Evolutionary conservation across 345 rosid genomes (phyloP), one percentile per base, ranked within the genome.

Genomic region (Mercurialis annua): DNA sequence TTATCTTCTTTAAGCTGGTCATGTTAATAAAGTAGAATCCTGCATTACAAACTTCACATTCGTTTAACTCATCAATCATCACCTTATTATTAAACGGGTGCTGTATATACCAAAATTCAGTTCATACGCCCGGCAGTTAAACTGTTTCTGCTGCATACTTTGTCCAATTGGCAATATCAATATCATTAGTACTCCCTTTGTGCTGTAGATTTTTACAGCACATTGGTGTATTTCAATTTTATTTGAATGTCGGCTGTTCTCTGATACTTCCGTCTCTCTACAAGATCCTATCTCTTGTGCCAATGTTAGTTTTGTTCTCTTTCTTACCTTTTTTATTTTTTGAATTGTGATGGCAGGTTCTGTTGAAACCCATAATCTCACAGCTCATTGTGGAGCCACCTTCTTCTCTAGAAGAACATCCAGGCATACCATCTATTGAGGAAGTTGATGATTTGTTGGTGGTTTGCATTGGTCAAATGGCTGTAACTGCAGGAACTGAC

Each of bases 391-490:
- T 58, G 17, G 95, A 89, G 49, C 91, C 96, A 4, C 95, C 99
- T 1, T 47, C 82, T 60, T 69, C 54, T 27, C 62, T 89, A 10
- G 82, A 81, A 73, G 86, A 83, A n/a, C 78, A 84, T 76, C 78
- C 83, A 23, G 71, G 78, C 65, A 47, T 85, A 64, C 96, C 90
- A 20, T 78, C 96, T 6, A 81, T 81, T 51, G 71, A 81, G 66
- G 95, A 87, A 82, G 90, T 91, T 67, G 93, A 89, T 73, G 92
- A 87, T 47, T 53, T 82, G 40, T 30, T 94, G 73, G 92, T 94
- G 47, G 62, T 66, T 40, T 91, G 97, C 81, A 75, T 86, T 33
- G 96, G 99, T 71, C 99, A 94, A 77, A 91, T 94, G 99, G 95
- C 97, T 38, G 89, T 87, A 64, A 76, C 95, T 54, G 85, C 95